Evolutionary conservation across 352 stramenopile genomes (phyloP).

Genomic region (Chrysophaeum taylorii): DNA sequence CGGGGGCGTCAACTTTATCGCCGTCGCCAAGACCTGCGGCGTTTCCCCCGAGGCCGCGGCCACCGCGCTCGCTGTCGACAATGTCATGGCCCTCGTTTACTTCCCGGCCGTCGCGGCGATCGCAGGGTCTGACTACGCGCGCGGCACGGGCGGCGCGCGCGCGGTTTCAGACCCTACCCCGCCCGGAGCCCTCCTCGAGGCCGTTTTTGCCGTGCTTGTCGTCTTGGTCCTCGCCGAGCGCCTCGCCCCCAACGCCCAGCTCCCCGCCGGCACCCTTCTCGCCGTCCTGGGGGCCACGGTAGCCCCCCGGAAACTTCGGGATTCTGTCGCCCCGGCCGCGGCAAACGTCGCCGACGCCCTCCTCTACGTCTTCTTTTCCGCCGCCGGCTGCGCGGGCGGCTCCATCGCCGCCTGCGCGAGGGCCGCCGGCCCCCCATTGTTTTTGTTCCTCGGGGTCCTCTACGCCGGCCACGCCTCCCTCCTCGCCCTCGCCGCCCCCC

Average conservation of each 20-base stretch:
- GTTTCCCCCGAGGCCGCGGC: slow-evolving; percentile 39
- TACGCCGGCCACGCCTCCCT: slow-evolving; percentile 43
- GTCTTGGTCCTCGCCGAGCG: neutral
- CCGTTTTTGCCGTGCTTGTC: neutral
- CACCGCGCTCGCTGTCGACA: slow-evolving; percentile 51
- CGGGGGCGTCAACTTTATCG: slow-evolving; percentile 53
- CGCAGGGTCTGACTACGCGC: neutral
- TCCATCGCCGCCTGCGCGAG: slow-evolving; percentile 38
- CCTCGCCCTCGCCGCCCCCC: slow-evolving; percentile 18
- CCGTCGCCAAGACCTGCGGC: slow-evolving; percentile 38
- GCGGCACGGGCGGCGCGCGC: neutral
- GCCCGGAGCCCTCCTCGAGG: no score
- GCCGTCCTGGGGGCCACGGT: neutral
- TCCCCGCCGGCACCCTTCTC: neutral
- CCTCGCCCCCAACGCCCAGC: neutral
- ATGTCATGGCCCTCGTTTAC: slow-evolving; percentile 52
- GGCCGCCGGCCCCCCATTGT: slow-evolving; percentile 35
- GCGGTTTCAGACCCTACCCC: neutral
- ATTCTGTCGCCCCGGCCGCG: neutral
- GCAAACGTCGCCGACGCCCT: slow-evolving; percentile 36
- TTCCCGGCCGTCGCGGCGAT: slow-evolving; percentile 32
- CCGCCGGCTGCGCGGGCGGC: slow-evolving; percentile 44
- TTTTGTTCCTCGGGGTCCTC: slow-evolving; percentile 38
- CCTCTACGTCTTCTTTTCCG: slow-evolving; percentile 55
- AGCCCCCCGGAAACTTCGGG: neutral